These are phyloP conservation scores for Grigorovia humatica DNA, from an alignment of 805 yeast species.

Conservation along the genomic window DNA sequence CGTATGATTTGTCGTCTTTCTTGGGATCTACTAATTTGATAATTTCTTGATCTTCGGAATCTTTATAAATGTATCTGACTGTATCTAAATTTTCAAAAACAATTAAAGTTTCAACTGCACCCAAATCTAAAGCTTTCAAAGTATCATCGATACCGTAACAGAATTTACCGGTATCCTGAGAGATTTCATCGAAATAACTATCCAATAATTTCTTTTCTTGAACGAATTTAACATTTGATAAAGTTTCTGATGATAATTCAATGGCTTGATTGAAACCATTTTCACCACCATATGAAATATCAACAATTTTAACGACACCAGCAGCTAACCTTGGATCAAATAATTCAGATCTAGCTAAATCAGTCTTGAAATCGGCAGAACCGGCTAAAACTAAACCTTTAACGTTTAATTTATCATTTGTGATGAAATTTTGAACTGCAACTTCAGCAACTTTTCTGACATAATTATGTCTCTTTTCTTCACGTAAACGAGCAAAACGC, in stretches of 20 bases:
- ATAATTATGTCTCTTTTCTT: slow-evolving; percentile 97
- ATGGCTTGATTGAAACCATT: slow-evolving; percentile 99
- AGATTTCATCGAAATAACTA: slow-evolving; percentile 89
- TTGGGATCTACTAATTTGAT: slow-evolving; percentile 65
- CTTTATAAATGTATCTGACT: slow-evolving; percentile 74
- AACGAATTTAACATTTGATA: slow-evolving; percentile 92
- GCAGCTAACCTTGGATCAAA: slow-evolving; percentile 83
- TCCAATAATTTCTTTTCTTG: slow-evolving; percentile 95
- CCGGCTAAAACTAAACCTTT: slow-evolving; percentile 95
- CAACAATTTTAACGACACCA: slow-evolving; percentile 85
- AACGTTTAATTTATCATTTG: slow-evolving; percentile 89
- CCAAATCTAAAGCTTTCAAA: slow-evolving; percentile 87
- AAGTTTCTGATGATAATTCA: slow-evolving; percentile 92
- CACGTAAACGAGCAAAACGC: slow-evolving; percentile 98
- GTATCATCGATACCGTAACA: slow-evolving; percentile 98
- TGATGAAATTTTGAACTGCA: slow-evolving; percentile 93
- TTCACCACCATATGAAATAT: slow-evolving; percentile 98
- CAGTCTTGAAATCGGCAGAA: slow-evolving; percentile 97
- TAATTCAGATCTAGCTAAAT: slow-evolving; percentile 83
- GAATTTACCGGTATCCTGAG: slow-evolving; percentile 94
- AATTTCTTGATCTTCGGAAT: slow-evolving; percentile 68
- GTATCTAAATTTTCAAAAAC: slow-evolving; percentile 88
- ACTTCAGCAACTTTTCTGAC: slow-evolving; percentile 97
- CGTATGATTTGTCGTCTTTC: slow-evolving; percentile 62
- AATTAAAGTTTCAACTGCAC: slow-evolving; percentile 88